Percentiles rank a stretch among this genome's conserved stretches.
phyloP scores from a whole-genome alignment of 176 grass and related monocot species.

The Thalia dealbata region DNA sequence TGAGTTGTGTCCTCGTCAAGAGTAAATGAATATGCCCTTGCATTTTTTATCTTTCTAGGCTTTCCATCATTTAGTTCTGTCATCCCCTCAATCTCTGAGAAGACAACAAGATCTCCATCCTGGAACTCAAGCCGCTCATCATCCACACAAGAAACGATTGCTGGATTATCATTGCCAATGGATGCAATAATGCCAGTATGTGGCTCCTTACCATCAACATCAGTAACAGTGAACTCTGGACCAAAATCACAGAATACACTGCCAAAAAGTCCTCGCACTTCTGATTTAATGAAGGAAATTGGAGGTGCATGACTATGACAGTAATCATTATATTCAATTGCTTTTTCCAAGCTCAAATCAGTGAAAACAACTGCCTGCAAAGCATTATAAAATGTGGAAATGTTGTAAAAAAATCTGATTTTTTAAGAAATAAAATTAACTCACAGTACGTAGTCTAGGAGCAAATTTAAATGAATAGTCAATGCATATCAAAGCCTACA shows the following conservation, averaged over 20 bases:
- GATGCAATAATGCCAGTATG: constrained; percentile 80
- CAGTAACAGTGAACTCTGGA: constrained; percentile 59
- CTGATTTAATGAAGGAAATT: constrained; percentile 77
- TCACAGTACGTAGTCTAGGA: too few relatives aligned
- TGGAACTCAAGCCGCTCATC: constrained; percentile 85
- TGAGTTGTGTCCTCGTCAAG: constrained; percentile 71
- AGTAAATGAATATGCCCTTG: constrained; percentile 72
- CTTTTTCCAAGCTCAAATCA: constrained; percentile 68
- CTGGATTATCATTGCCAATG: constrained; percentile 66
- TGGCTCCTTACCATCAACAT: constrained; percentile 79
- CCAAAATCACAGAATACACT: constrained; percentile 77
- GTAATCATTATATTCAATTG: constrained; percentile 63
- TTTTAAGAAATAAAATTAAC: too few relatives aligned
- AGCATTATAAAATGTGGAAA: constrained; percentile 6
- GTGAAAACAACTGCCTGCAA: constrained; percentile 74
- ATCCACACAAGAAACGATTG: constrained; percentile 73
- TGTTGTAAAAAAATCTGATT: background rate
- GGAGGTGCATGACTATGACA: constrained; percentile 72
- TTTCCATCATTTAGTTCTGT: constrained; percentile 71
- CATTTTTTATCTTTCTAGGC: constrained; percentile 65
- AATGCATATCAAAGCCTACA: too few relatives aligned
- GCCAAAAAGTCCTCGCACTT: constrained; percentile 82
- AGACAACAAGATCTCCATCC: constrained; percentile 71
- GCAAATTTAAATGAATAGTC: too few relatives aligned
- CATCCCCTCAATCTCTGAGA: constrained; percentile 81